phyloP scores from a whole-genome alignment of 106 monocot genomes.

The Allium sativum region DNA sequence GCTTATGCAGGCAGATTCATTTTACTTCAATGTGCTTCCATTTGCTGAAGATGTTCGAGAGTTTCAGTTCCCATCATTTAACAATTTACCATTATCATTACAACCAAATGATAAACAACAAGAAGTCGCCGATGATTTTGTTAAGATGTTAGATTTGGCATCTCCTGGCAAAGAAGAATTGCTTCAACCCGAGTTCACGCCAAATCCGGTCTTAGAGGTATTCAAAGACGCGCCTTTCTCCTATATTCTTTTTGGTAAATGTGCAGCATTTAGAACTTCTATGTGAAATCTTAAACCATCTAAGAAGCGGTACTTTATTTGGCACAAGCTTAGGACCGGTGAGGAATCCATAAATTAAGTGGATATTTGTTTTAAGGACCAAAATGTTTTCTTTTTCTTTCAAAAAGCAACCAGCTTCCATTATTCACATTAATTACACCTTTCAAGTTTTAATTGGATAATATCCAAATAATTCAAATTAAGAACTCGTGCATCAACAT shows the following conservation, averaged over 20 bases:
- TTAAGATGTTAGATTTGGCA: constrained; percentile 67
- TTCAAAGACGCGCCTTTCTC: not conserved
- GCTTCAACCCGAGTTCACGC: constrained; percentile 72
- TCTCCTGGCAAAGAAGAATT: constrained; percentile 47
- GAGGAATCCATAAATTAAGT: no score
- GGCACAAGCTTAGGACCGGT: no score
- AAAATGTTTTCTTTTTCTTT: no score
- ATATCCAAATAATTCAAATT: no score
- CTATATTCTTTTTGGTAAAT: not conserved
- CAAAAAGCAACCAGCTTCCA: no score
- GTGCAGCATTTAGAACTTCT: not conserved
- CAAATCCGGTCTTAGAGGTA: constrained; percentile 94
- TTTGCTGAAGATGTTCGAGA: constrained; percentile 96
- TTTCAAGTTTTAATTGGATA: no score
- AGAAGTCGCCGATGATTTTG: constrained; percentile 73
- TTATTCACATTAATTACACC: no score
- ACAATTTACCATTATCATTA: constrained; percentile 49
- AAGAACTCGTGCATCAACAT: no score
- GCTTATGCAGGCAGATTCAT: constrained; percentile 81
- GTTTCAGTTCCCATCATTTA: constrained; percentile 89
- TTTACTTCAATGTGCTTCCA: constrained; percentile 93
- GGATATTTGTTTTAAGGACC: no score
- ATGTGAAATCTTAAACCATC: no score
- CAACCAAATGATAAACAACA: constrained; percentile 73
- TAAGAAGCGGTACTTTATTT: no score